Evolutionary conservation across 2,329 filamentous ascomycete genomes (phyloP).

Genomic region (Sclerotinia glacialis): DNA sequence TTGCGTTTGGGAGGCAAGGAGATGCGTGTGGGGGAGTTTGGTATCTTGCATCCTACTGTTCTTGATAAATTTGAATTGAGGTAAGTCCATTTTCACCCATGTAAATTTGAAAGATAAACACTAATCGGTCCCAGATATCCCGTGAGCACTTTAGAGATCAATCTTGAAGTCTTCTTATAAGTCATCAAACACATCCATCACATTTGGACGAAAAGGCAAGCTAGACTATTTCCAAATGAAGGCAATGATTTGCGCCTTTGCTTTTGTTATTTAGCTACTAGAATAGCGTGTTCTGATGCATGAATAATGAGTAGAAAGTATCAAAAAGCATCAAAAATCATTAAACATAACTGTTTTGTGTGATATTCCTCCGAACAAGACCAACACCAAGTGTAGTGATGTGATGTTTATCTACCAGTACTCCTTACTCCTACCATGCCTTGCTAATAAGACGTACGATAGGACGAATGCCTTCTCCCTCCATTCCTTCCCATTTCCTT

Average conservation of each 20-base stretch:
- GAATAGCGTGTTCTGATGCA: constrained; percentile 32
- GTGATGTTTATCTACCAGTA: constrained; percentile 22
- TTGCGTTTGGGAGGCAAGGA: constrained; percentile 72
- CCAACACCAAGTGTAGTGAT: constrained; percentile 1
- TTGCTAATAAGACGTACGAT: constrained; percentile 21
- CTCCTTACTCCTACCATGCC: constrained; percentile 32
- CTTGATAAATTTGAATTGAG: constrained; percentile 90
- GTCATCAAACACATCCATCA: constrained; percentile 22
- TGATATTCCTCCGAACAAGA: neutral
- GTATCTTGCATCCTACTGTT: constrained; percentile 89
- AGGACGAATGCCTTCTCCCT: neutral
- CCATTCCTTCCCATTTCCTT: neutral
- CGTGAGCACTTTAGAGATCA: constrained; percentile 90
- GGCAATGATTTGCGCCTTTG: constrained; percentile 4
- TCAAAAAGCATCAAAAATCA: constrained; percentile 4
- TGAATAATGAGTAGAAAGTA: constrained; percentile 24
- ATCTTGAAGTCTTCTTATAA: constrained; percentile 88
- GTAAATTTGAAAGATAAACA: neutral
- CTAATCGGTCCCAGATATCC: constrained; percentile 61
- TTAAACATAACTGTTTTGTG: neutral
- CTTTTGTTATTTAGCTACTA: constrained; percentile 5
- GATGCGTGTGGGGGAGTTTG: constrained; percentile 80
- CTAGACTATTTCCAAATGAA: neutral
- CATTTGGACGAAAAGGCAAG: neutral
- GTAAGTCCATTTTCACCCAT: constrained; percentile 45